phyloP scores from a whole-genome alignment of 495 filamentous ascomycete genomes.

The Glutinoglossum americanum region DNA sequence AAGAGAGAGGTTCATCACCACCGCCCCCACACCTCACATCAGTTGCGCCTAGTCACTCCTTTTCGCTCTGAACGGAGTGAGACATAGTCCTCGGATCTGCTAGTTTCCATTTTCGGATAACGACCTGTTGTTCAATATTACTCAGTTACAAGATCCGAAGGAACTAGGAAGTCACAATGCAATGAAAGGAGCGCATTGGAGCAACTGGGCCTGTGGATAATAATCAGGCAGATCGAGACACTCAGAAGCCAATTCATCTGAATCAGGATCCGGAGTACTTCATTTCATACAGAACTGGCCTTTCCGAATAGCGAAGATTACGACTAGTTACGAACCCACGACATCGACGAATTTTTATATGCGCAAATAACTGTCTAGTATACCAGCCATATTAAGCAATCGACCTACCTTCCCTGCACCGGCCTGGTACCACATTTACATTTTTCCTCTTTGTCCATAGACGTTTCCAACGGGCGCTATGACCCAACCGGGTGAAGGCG shows the following conservation, averaged over 20 bases:
- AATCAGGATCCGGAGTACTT: neutral
- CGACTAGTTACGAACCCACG: neutral
- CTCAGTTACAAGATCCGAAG: neutral
- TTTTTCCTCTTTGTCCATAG: neutral
- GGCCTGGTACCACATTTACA: neutral
- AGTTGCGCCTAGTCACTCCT: neutral
- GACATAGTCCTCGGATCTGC: neutral
- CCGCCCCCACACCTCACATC: neutral
- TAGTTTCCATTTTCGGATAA: neutral
- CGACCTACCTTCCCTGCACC: neutral
- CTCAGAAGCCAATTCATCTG: neutral
- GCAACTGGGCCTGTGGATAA: neutral
- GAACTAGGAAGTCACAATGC: neutral
- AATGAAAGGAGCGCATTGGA: neutral
- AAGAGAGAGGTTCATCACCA: neutral
- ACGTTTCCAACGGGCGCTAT: neutral
- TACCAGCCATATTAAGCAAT: neutral
- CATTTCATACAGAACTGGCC: neutral
- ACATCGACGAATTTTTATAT: neutral
- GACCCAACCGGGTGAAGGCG: conserved; percentile 1
- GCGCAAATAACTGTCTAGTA: neutral
- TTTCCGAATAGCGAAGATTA: neutral
- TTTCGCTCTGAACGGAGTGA: neutral
- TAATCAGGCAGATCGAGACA: neutral
- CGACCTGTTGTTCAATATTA: neutral